phyloP scores from a whole-genome alignment of 345 rosid genomes.

The Gossypium longicalyx region DNA sequence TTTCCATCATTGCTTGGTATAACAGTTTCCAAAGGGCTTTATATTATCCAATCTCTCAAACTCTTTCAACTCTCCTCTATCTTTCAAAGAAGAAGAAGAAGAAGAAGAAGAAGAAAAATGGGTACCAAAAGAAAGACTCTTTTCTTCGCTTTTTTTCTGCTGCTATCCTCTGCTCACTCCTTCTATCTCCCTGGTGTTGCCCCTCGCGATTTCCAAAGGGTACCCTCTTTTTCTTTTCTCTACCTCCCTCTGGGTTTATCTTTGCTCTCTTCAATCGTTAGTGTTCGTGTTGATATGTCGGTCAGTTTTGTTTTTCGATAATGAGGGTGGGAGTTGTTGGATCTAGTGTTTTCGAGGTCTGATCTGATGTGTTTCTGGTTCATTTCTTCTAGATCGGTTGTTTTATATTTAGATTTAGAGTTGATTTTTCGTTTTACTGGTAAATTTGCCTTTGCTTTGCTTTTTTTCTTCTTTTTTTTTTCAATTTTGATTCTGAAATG shows the following conservation, averaged over 20 bases:
- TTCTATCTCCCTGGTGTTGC: constrained; percentile 98
- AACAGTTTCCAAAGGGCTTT: neutral
- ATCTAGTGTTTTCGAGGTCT: constrained; percentile 39
- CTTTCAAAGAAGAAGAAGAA: constrained; percentile 3
- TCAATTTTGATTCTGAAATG: neutral
- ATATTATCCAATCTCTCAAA: neutral
- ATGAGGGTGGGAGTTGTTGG: constrained; percentile 24
- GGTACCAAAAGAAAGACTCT: constrained; percentile 24
- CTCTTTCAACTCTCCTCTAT: neutral
- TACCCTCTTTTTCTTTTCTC: constrained; percentile 20
- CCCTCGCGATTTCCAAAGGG: constrained; percentile 89
- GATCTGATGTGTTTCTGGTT: constrained; percentile 15
- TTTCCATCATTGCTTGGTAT: neutral
- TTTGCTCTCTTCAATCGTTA: constrained; percentile 9
- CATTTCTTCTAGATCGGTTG: constrained; percentile 29
- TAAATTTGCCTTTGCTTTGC: neutral
- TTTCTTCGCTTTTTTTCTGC: constrained; percentile 36
- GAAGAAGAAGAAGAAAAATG: constrained; percentile 26
- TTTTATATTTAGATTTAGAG: constrained; percentile 15
- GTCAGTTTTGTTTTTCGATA: neutral
- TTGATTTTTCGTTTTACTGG: neutral
- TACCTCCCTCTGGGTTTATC: neutral
- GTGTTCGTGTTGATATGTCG: constrained; percentile 8
- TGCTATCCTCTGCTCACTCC: constrained; percentile 46
- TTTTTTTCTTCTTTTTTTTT: neutral